phyloP scores from a whole-genome alignment of 257 asterid species.

The Marsdenia floribunda region DNA sequence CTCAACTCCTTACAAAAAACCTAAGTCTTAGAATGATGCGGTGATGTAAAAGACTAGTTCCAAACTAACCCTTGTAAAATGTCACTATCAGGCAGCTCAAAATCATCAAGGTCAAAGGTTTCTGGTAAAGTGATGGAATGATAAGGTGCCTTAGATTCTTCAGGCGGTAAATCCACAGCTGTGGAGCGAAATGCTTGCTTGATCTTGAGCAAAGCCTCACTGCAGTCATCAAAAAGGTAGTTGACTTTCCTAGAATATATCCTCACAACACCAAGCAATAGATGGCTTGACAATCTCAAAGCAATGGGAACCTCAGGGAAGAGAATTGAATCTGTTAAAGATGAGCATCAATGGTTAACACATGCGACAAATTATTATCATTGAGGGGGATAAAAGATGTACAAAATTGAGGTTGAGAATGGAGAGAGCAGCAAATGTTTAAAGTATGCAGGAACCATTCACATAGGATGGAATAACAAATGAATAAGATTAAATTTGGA shows the following conservation, averaged over 20 bases:
- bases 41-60: background rate
- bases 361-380: background rate
- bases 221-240: slow-evolving; percentile 96
- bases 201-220: slow-evolving; percentile 87
- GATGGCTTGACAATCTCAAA: slow-evolving; percentile 95
- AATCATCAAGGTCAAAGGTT: slow-evolving; percentile 97
- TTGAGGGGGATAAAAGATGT: slow-evolving; percentile 3
- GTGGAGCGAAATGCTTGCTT: slow-evolving; percentile 99
- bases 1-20: background rate
- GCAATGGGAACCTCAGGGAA: slow-evolving; percentile 98
- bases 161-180: slow-evolving; percentile 97
- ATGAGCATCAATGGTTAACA: slow-evolving; percentile 23
- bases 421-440: slow-evolving; percentile 31
- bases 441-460: slow-evolving; percentile 1
- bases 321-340: slow-evolving; percentile 80
- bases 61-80: slow-evolving; percentile 72
- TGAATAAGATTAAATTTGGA: background rate
- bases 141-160: slow-evolving; percentile 97
- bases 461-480: slow-evolving; percentile 1
- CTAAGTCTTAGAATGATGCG: background rate
- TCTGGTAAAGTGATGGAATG: slow-evolving; percentile 97
- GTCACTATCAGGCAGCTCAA: slow-evolving; percentile 96
- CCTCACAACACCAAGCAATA: slow-evolving; percentile 96
- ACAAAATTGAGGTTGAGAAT: background rate
- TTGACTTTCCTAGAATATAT: slow-evolving; percentile 88